Evolutionary conservation across 2,329 filamentous ascomycete species (phyloP).

Genomic region (Sporothrix globosa): DNA sequence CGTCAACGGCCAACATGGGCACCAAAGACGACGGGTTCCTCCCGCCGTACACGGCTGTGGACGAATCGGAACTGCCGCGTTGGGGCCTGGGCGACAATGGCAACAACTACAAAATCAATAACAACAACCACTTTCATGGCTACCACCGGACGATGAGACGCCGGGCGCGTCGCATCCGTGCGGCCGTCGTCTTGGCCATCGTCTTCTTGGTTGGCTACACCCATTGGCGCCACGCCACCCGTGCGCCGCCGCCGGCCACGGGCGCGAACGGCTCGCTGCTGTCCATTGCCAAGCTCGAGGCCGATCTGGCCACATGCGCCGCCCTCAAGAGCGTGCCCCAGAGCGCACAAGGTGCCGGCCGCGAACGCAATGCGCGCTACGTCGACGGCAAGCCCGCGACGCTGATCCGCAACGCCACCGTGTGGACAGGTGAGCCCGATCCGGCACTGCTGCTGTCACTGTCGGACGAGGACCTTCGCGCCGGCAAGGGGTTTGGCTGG

Average conservation of each 20-base stretch:
- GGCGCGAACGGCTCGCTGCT: constrained; percentile 40
- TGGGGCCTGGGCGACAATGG: constrained; percentile 20
- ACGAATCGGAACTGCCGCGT: constrained; percentile 2
- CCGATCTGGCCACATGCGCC: constrained; percentile 60
- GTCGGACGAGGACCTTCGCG: constrained; percentile 58
- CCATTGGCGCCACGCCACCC: constrained; percentile 48
- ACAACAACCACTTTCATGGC: not conserved
- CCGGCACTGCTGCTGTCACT: constrained; percentile 46
- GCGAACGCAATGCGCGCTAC: constrained; percentile 64
- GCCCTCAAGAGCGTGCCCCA: constrained; percentile 58
- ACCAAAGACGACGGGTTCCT: constrained; percentile 49
- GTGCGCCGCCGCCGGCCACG: not conserved
- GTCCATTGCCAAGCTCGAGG: constrained; percentile 56
- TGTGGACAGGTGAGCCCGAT: constrained; percentile 66
- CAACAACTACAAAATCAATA: too few species aligned
- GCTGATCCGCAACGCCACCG: constrained; percentile 66
- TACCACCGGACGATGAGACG: constrained; percentile 38
- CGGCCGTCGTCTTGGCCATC: constrained; percentile 50
- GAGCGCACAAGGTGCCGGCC: constrained; percentile 59
- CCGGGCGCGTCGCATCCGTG: constrained; percentile 50
- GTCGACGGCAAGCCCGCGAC: constrained; percentile 61
- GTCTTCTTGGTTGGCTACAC: constrained; percentile 55
- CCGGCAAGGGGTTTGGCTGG: constrained; percentile 65
- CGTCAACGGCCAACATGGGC: constrained; percentile 30
- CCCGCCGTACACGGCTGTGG: constrained; percentile 49